Conservation (phyloP, 1,139 yeast species). For the Diutina ranongensis region DNA sequence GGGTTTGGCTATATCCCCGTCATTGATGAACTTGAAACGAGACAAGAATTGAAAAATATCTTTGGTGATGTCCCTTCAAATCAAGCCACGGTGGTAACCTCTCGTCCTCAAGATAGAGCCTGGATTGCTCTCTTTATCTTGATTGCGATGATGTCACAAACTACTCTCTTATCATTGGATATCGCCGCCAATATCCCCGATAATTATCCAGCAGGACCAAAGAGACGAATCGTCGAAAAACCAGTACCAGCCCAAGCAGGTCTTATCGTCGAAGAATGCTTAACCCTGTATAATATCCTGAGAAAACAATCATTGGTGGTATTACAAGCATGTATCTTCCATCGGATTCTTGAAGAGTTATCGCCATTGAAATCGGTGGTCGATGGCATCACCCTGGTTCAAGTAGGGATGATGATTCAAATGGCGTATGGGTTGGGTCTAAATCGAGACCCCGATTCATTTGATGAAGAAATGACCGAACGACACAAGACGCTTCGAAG, state of each 20-base stretch:
- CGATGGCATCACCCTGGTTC: not conserved
- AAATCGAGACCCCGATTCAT: conserved; percentile 10
- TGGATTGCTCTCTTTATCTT: not conserved
- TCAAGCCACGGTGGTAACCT: not conserved
- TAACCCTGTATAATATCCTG: not conserved
- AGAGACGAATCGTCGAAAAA: not conserved
- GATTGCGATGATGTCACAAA: not conserved
- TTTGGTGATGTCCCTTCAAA: not conserved
- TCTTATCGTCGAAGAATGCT: not conserved
- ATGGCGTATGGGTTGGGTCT: conserved; percentile 9
- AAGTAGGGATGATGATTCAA: conserved; percentile 8
- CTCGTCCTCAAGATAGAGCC: not conserved
- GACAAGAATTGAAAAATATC: not conserved
- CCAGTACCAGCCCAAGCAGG: not conserved
- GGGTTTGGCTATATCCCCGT: conserved; percentile 1
- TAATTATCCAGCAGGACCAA: not conserved
- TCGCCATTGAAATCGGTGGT: not conserved
- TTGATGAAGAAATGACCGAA: conserved; percentile 6
- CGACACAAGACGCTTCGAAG: conserved; percentile 9
- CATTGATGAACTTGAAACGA: not conserved
- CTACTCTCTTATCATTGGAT: not conserved
- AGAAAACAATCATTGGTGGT: not conserved
- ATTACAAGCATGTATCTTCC: not conserved
- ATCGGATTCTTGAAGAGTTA: not conserved
- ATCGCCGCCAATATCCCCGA: not conserved